Base-by-base conservation (phyloP, 2,329 filamentous ascomycete genomes). In the Didymella pinodella region DNA sequence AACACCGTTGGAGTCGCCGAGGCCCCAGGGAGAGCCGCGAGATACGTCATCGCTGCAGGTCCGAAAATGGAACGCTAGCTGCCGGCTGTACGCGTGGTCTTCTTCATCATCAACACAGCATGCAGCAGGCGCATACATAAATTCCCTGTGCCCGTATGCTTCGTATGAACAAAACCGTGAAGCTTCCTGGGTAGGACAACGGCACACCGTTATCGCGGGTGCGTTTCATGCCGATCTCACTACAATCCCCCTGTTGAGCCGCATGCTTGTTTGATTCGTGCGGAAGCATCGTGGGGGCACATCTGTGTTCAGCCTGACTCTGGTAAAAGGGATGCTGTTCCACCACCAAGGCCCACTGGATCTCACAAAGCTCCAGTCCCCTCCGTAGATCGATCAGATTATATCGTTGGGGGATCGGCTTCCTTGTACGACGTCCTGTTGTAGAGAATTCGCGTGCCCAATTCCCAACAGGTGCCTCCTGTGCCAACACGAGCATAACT, bases 171-270 rank as follows among this genome's bases (percentile, higher is more conserved):
- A 44, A 46, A 41, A 31, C 34, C 22, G 29, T 44, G 36, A n/a
- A 29, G 41, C 3, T 10, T 43, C 11, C 40, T 50, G 28, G n/a
- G 32, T 50, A 43, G 14, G 14, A 34, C 41, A 51, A 46, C 54
- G 48, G 41, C 43, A 34, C 52, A 48, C 48, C 54, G 48, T 57
- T 57, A 50, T 48, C 43, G 48, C 48, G 48, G 54, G 34, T 48
- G 32, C 25, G 45, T 54, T 49, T 47, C 26, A 50, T 40, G 56
- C 41, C 50, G 56, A 59, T 59, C 56, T 26, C 45, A 59, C 50
- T 59, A 44, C 32, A 54, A 54, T 22, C 34, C 56, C 56, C 56
- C 50, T 58, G 55, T 53, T 48, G 55, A 52, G 48, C 44, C 55
- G 48, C 46, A 54, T 25, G 38, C 50, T 36, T 47, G 46, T 26